These are phyloP conservation scores for Amaranthus hypochondriacus DNA, from an alignment of 148 eudicot species.

Conservation along the genomic window DNA sequence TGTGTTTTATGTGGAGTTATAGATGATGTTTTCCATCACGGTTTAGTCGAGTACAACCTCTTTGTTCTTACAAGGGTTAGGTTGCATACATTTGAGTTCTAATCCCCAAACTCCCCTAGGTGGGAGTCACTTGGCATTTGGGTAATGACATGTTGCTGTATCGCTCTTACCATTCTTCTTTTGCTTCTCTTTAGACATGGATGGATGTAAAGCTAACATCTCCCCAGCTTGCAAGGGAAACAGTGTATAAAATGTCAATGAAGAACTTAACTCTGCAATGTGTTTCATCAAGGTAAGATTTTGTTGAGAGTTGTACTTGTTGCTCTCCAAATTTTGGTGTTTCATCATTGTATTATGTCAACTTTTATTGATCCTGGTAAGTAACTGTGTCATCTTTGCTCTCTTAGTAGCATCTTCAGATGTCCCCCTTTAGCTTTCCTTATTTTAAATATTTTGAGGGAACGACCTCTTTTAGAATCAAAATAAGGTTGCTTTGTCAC, in stretches of 20 bases:
- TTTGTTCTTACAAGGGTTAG: too few relatives aligned
- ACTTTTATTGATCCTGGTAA: not conserved
- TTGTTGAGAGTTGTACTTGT: constrained; percentile 3
- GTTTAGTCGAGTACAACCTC: too few relatives aligned
- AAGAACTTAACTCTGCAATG: constrained; percentile 57
- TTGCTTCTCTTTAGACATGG: constrained; percentile 58
- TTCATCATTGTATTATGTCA: not conserved
- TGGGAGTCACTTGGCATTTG: too few relatives aligned
- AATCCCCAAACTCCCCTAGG: too few relatives aligned
- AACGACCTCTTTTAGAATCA: not conserved
- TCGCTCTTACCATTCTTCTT: constrained; percentile 2
- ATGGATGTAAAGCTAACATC: constrained; percentile 86
- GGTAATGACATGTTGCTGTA: too few relatives aligned
- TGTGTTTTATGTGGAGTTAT: too few relatives aligned
- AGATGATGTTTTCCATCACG: too few relatives aligned
- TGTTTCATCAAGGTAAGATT: constrained; percentile 71
- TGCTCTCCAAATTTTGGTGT: not conserved
- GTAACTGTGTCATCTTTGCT: not conserved
- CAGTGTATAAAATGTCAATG: constrained; percentile 68
- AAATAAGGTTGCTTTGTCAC: not conserved
- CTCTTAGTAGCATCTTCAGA: not conserved
- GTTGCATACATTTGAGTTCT: too few relatives aligned
- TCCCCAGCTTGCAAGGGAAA: constrained; percentile 94
- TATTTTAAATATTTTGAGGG: not conserved
- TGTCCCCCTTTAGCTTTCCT: not conserved